Evolutionary conservation across 148 eudicot species (phyloP).

Genomic region (Gaultheria prostrata): DNA sequence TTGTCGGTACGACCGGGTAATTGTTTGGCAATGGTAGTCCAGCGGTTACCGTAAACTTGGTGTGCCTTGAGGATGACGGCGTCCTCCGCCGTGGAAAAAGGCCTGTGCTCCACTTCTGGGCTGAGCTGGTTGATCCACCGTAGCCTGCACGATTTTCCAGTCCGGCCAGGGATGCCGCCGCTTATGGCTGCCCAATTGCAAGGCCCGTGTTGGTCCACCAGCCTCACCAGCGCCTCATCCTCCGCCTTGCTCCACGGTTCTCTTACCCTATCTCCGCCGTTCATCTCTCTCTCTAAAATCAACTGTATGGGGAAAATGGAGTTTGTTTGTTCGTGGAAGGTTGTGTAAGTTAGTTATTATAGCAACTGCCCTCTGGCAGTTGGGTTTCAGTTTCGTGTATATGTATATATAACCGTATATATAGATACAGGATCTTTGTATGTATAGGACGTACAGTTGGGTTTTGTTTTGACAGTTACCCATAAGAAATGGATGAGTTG

Average conservation of each 20-base stretch:
- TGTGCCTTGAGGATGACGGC: constrained; percentile 45
- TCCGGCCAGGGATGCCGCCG: constrained; percentile 51
- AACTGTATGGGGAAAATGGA: neutral
- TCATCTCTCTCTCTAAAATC: neutral
- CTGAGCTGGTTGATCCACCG: constrained; percentile 78
- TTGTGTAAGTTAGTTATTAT: neutral
- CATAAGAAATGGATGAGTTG: constrained; percentile 9
- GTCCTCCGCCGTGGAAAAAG: constrained; percentile 53
- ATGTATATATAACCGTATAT: neutral
- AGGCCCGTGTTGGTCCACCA: constrained; percentile 58
- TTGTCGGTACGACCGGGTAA: constrained; percentile 63
- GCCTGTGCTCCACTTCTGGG: constrained; percentile 57
- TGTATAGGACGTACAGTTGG: neutral
- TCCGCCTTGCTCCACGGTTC: constrained; percentile 71
- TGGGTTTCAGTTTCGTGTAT: neutral
- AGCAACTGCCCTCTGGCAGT: neutral
- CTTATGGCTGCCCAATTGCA: constrained; percentile 66
- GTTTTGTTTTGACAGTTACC: neutral
- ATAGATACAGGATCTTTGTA: neutral
- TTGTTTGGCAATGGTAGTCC: constrained; percentile 64
- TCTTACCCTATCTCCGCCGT: constrained; percentile 30
- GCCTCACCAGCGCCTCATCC: constrained; percentile 37
- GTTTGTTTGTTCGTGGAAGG: neutral
- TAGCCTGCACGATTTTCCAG: constrained; percentile 66
- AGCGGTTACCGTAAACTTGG: constrained; percentile 44